Evolutionary conservation across 1,139 yeast species (phyloP), one percentile per base, ranked within the genome.

Genomic region (Magnusiomyces fungicola): DNA sequence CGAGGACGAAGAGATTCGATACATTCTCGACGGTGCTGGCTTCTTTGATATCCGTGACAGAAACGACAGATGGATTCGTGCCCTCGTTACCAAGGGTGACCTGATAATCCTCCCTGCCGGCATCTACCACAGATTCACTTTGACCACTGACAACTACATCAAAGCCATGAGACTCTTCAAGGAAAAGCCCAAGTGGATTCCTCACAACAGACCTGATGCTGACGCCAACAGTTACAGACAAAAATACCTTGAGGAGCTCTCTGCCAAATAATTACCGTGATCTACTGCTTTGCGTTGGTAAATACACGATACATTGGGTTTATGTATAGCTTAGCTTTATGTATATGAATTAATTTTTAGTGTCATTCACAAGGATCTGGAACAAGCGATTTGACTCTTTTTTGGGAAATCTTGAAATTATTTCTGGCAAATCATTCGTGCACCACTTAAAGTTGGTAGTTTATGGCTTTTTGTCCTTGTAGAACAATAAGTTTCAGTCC

Each of bases 101-200:
- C 69, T 92, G 60, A 56, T 72, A 30, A 68, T 70, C 47, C 58
- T 70, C 47, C 97, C 97, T 0, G 89, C 95, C 1, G 97, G 97
- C 0, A 88, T 90, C 46, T 90, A 86, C 66, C 97, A 90, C 68
- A 75, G 97, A 27, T 90, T 90, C 67, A 88, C 97, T 1, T 73
- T 90, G 58, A 76, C 89, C 5, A 67, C 69, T 12, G 64, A 69
- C 50, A 79, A 82, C 63, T 76, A 76, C 58, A 83, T 90, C 58
- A 76, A 78, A 56, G 96, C 97, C 5, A 67, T 86, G 62, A 73
- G 98, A 56, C 71, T 92, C 58, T 92, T 92, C 71, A 81, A 88
- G 67, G 96, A 89, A 59, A 96, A 90, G 68, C 97, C 97, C 30
- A 89, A 88, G 64, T 92, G 98, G 97, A 80, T 85, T 50, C 96